Percentiles rank a stretch among this genome's conserved stretches.
Evolutionary conservation across 805 yeast species (phyloP).

Genomic region (Barnettozyma wickerhamii): DNA sequence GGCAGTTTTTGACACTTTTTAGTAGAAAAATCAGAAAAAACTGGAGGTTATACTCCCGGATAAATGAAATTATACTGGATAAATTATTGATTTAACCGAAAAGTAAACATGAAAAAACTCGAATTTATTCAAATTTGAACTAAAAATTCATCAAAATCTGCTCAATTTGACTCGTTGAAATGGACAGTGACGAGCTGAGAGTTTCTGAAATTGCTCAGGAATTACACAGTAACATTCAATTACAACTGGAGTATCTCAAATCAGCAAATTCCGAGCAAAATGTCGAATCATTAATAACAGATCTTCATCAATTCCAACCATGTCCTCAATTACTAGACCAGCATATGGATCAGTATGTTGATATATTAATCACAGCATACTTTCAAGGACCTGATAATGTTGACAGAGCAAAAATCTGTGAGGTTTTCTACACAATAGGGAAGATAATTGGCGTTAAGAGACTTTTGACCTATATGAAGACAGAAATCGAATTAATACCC

Average conservation of each 20-base stretch:
- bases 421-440: slow-evolving; percentile 52
- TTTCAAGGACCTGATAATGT: slow-evolving; percentile 2
- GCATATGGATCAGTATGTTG: slow-evolving; percentile 32
- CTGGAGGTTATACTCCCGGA: not conserved
- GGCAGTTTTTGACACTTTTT: slow-evolving; percentile 2
- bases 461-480: slow-evolving; percentile 53
- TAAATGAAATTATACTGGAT: too few species aligned
- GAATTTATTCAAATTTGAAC: too few species aligned
- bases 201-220: slow-evolving; percentile 27
- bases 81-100: slow-evolving; percentile 6
- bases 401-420: slow-evolving; percentile 4
- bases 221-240: slow-evolving; percentile 4
- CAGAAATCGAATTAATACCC: slow-evolving; percentile 50
- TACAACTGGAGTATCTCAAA: slow-evolving; percentile 6
- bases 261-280: not conserved
- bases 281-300: slow-evolving; percentile 13
- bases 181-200: slow-evolving; percentile 31
- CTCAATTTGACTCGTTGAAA: slow-evolving; percentile 5
- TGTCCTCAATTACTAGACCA: slow-evolving; percentile 48
- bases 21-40: not conserved
- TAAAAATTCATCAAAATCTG: too few species aligned
- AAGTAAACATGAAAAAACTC: slow-evolving; percentile 2
- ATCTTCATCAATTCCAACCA: slow-evolving; percentile 48
- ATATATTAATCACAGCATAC: slow-evolving; percentile 27
- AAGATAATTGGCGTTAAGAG: slow-evolving; percentile 66